Percentiles rank a stretch among this genome's conserved stretches.
Evolutionary conservation across 2,329 filamentous ascomycete genomes (phyloP).

Genomic region (Fusarium chlamydosporum): DNA sequence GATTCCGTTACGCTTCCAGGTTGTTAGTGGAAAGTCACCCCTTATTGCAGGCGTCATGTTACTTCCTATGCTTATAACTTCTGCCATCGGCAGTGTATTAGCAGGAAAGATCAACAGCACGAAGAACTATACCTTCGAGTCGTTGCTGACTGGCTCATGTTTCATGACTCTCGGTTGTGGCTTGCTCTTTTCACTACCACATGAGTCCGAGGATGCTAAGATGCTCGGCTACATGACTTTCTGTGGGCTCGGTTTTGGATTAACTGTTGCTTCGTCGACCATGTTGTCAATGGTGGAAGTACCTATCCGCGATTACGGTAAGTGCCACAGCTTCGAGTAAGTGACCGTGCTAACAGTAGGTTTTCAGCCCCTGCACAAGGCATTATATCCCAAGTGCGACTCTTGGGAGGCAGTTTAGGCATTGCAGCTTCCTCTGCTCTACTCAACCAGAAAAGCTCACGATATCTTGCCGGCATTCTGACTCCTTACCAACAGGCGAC

Average conservation of each 20-base stretch:
- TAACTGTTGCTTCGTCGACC: slow-evolving; percentile 63
- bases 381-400: slow-evolving; percentile 65
- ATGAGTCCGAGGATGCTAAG: slow-evolving; percentile 58
- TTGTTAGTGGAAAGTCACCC: slow-evolving; percentile 63
- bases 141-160: slow-evolving; percentile 58
- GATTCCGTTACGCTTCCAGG: slow-evolving; percentile 65
- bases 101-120: slow-evolving; percentile 60
- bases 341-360: slow-evolving; percentile 28
- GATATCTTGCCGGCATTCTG: slow-evolving; percentile 51
- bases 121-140: slow-evolving; percentile 61
- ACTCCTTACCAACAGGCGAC: slow-evolving; percentile 50
- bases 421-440: slow-evolving; percentile 67
- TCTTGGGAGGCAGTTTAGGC: slow-evolving; percentile 68
- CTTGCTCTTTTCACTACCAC: slow-evolving; percentile 58
- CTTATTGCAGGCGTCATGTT: slow-evolving; percentile 66
- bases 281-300: slow-evolving; percentile 62
- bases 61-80: slow-evolving; percentile 66
- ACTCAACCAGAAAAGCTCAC: slow-evolving; percentile 53
- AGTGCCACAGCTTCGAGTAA: background rate
- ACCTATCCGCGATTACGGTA: slow-evolving; percentile 63
- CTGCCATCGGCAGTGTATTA: slow-evolving; percentile 61
- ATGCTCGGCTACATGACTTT: slow-evolving; percentile 65
- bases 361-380: slow-evolving; percentile 65
- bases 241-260: slow-evolving; percentile 67
- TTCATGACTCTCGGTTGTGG: slow-evolving; percentile 64